phyloP scores from a whole-genome alignment of 495 filamentous ascomycete genomes.

The Talaromyces proteolyticus region DNA sequence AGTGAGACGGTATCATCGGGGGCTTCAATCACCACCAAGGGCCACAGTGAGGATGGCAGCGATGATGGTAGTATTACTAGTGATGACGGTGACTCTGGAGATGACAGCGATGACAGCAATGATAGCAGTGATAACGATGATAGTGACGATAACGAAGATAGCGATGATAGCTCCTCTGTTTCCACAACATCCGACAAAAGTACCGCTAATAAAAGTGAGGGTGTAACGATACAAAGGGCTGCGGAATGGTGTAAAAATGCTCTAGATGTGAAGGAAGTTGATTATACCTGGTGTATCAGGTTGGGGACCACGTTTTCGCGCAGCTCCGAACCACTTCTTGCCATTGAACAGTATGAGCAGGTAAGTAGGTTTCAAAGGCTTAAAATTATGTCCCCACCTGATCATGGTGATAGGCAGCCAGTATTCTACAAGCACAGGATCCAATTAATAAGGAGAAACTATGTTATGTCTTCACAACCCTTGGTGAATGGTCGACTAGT shows the following conservation, averaged over 20 bases:
- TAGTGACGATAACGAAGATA: no score
- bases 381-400: neutral
- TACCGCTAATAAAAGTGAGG: no score
- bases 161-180: no score
- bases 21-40: neutral
- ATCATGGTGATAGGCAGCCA: slow-evolving; percentile 1
- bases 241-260: slow-evolving; percentile 7
- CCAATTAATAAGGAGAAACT: slow-evolving; percentile 8
- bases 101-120: no score
- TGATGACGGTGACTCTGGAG: neutral
- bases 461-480: neutral
- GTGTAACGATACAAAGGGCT: neutral
- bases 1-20: neutral
- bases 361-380: neutral
- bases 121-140: no score
- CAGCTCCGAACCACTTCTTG: neutral
- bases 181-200: no score
- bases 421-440: slow-evolving; percentile 6
- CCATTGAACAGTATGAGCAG: slow-evolving; percentile 9
- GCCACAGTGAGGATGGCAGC: neutral
- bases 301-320: slow-evolving; percentile 1
- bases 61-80: neutral
- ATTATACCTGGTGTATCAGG: slow-evolving; percentile 7
- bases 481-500: slow-evolving; percentile 1
- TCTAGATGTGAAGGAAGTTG: slow-evolving; percentile 2